Conservation (phyloP, 1,284 basidiomycete species). For the Hemileia vastatrix region DNA sequence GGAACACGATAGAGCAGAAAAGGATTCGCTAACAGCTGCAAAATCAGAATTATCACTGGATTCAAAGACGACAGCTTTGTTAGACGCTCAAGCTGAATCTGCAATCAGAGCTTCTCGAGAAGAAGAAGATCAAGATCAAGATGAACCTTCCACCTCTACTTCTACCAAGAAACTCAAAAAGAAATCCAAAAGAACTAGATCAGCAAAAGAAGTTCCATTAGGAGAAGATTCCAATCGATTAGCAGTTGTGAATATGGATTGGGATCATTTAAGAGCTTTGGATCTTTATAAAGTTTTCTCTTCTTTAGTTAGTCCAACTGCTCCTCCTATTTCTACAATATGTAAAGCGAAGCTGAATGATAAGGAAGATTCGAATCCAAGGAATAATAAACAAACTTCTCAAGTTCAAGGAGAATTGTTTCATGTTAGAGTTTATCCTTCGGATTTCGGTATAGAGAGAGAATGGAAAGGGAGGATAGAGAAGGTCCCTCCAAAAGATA, state of each 20-base stretch:
- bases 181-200: constrained; percentile 46
- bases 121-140: not conserved
- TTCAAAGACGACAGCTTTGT: not conserved
- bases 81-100: not conserved
- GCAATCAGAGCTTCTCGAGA: not conserved
- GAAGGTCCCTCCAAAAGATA: constrained; percentile 83
- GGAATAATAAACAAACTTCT: constrained; percentile 21
- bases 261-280: constrained; percentile 85
- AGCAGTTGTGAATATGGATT: constrained; percentile 93
- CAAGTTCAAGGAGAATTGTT: constrained; percentile 55
- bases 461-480: constrained; percentile 74
- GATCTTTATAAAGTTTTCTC: constrained; percentile 91
- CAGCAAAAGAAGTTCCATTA: constrained; percentile 11
- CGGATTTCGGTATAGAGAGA: constrained; percentile 76
- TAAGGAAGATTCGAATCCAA: not conserved
- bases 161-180: constrained; percentile 32
- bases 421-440: constrained; percentile 76
- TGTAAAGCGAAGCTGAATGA: no score
- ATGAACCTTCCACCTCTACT: not conserved
- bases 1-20: constrained; percentile 22
- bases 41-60: not conserved
- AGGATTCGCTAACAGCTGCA: not conserved
- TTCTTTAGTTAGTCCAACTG: constrained; percentile 57
- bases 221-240: constrained; percentile 54
- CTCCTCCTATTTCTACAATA: constrained; percentile 44